Evolutionary conservation across 768 basidiomycete species (phyloP).

Genomic region (Tephrocybe sp.): DNA sequence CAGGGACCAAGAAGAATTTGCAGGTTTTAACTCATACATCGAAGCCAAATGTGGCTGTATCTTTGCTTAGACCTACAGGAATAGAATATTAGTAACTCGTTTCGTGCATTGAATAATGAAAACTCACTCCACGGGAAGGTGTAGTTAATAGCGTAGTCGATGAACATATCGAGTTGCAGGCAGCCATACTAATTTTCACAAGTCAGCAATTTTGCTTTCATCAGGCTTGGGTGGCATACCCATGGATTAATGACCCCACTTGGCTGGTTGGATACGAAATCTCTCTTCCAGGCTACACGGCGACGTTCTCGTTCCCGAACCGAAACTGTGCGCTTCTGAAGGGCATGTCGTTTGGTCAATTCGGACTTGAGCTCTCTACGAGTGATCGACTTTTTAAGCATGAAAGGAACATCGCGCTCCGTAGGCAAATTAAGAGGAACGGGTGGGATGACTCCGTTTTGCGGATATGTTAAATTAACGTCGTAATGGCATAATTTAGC

Average conservation of each 20-base stretch:
- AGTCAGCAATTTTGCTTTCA: no score
- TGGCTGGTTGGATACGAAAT: conserved; percentile 40
- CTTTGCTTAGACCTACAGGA: conserved; percentile 24
- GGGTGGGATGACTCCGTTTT: conserved; percentile 49
- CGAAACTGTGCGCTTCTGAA: conserved; percentile 18
- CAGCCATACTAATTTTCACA: conserved; percentile 54
- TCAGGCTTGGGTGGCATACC: conserved; percentile 30
- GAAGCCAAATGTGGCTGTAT: conserved; percentile 35
- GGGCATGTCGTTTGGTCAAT: conserved; percentile 22
- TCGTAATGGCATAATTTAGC: conserved; percentile 63
- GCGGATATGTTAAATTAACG: conserved; percentile 70
- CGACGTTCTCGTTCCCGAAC: conserved; percentile 25
- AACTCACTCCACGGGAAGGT: conserved; percentile 58
- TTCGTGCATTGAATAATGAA: background rate
- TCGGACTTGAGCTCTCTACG: conserved; percentile 20
- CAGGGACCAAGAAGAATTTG: background rate
- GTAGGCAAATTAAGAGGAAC: conserved; percentile 34
- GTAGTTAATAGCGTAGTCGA: conserved; percentile 74
- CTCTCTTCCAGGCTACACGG: conserved; percentile 43
- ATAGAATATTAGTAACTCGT: background rate
- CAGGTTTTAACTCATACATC: conserved; percentile 26
- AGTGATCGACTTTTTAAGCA: conserved; percentile 14
- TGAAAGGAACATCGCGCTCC: conserved; percentile 34
- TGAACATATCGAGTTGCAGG: conserved; percentile 58
- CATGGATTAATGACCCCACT: conserved; percentile 60